A percentile compares a stretch with the other conserved stretches of the same genome.
Conservation (phyloP, 1,284 basidiomycete genomes). For the Agroathelia rolfsii region DNA sequence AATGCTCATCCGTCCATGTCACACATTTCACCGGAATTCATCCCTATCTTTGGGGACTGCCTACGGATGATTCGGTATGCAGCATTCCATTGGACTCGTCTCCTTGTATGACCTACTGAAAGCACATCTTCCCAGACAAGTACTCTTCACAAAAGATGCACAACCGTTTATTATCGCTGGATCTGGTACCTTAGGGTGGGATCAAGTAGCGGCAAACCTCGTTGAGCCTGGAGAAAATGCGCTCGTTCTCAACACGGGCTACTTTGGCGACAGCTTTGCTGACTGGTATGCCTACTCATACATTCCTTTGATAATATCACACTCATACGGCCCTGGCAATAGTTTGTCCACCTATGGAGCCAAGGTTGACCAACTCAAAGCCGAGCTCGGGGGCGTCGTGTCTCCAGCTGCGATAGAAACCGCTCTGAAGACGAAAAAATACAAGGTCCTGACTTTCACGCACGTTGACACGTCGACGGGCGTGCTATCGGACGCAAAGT, state of each 20-base stretch:
- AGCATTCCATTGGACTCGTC: no score
- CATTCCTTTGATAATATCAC: constrained; percentile 2
- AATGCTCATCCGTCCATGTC: constrained; percentile 85
- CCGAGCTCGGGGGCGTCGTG: constrained; percentile 76
- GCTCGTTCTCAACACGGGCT: constrained; percentile 78
- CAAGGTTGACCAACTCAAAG: constrained; percentile 76
- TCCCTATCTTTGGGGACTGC: constrained; percentile 84
- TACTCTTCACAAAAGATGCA: constrained; percentile 65
- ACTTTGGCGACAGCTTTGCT: constrained; percentile 81
- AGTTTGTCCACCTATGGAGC: constrained; percentile 87
- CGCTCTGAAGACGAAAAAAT: constrained; percentile 76
- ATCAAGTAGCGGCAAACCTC: constrained; percentile 79
- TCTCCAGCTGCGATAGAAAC: constrained; percentile 52
- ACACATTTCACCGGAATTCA: constrained; percentile 88
- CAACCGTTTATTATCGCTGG: constrained; percentile 91
- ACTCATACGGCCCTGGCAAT: no score
- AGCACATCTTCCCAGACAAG: constrained; percentile 55
- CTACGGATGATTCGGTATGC: constrained; percentile 78
- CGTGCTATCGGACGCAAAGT: constrained; percentile 83
- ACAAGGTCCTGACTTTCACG: constrained; percentile 88
- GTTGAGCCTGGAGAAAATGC: constrained; percentile 74
- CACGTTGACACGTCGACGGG: constrained; percentile 93
- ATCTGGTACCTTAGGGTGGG: constrained; percentile 93
- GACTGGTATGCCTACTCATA: constrained; percentile 57
- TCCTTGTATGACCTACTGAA: constrained; percentile 4